phyloP scores from a whole-genome alignment of 164 flowering plant species.

The Aristolochia fimbriata region DNA sequence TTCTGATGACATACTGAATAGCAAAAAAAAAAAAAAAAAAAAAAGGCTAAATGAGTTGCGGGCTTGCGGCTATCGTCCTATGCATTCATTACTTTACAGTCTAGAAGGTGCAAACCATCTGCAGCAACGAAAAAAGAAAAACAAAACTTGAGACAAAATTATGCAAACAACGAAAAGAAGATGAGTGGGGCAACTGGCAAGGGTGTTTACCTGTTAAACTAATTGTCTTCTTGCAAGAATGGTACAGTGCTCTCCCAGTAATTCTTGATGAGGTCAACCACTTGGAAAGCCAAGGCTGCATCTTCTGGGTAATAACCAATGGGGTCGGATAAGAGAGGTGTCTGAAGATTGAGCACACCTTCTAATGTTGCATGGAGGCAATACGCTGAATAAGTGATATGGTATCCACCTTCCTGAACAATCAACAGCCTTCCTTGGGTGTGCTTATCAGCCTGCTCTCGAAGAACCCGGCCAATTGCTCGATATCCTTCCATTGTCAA shows the following conservation, averaged over 20 bases:
- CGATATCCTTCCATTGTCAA: conserved; percentile 89
- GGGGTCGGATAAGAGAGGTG: conserved; percentile 59
- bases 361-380: conserved; percentile 89
- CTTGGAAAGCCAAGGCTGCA: conserved; percentile 38
- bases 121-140: too few relatives aligned
- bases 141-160: too few relatives aligned
- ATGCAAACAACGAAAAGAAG: too few relatives aligned
- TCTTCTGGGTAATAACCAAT: conserved; percentile 84
- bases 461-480: conserved; percentile 44
- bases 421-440: conserved; percentile 55
- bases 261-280: conserved; percentile 41
- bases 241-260: conserved; percentile 33
- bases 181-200: not conserved
- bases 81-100: too few relatives aligned
- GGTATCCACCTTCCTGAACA: conserved; percentile 97
- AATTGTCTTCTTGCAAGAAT: conserved; percentile 17
- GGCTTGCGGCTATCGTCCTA: too few relatives aligned
- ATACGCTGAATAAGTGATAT: conserved; percentile 88
- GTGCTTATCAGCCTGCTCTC: conserved; percentile 43
- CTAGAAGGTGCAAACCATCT: too few relatives aligned
- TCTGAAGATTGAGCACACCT: conserved; percentile 64
- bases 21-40: too few relatives aligned
- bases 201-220: not conserved
- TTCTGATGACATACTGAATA: too few relatives aligned
- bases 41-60: too few relatives aligned